Evolutionary conservation across 495 filamentous ascomycete species (phyloP).

Genomic region (Aspergillus avenaceus): DNA sequence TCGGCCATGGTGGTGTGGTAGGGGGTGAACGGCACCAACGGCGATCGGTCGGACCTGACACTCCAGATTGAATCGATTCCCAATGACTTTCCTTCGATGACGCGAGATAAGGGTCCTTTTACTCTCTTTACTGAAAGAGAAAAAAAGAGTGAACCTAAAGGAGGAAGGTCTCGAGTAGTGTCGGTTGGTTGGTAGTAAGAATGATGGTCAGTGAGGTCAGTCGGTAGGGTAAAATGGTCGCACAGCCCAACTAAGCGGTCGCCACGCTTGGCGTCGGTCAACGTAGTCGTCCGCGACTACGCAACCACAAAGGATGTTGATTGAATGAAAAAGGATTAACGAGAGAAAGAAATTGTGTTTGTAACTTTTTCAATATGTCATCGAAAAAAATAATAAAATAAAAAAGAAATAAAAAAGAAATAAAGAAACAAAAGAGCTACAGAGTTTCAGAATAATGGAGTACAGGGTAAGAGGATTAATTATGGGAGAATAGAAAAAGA

Average conservation of each 20-base stretch:
- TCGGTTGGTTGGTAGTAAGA: background rate
- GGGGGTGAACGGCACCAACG: constrained; percentile 18
- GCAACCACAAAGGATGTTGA: constrained; percentile 1
- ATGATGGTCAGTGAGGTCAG: constrained; percentile 16
- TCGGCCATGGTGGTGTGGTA: constrained; percentile 36
- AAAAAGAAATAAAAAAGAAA: background rate
- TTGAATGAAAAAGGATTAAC: background rate
- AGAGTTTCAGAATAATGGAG: constrained; percentile 3
- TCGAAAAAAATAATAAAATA: no score
- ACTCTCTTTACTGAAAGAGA: background rate
- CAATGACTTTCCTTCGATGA: background rate
- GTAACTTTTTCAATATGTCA: no score
- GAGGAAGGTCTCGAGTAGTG: background rate
- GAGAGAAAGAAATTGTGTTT: constrained; percentile 1
- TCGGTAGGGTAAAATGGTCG: constrained; percentile 16
- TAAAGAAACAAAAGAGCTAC: background rate
- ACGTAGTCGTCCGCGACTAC: constrained; percentile 11
- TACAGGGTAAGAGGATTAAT: constrained; percentile 3
- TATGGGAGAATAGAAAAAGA: constrained; percentile 4
- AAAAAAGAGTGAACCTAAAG: no score
- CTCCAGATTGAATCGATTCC: constrained; percentile 16
- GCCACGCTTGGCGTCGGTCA: constrained; percentile 24
- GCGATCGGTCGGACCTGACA: constrained; percentile 2
- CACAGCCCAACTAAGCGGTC: constrained; percentile 29
- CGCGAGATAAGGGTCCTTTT: background rate